Evolutionary conservation across 768 basidiomycete species (phyloP).

Genomic region (Mrakia blollopis): DNA sequence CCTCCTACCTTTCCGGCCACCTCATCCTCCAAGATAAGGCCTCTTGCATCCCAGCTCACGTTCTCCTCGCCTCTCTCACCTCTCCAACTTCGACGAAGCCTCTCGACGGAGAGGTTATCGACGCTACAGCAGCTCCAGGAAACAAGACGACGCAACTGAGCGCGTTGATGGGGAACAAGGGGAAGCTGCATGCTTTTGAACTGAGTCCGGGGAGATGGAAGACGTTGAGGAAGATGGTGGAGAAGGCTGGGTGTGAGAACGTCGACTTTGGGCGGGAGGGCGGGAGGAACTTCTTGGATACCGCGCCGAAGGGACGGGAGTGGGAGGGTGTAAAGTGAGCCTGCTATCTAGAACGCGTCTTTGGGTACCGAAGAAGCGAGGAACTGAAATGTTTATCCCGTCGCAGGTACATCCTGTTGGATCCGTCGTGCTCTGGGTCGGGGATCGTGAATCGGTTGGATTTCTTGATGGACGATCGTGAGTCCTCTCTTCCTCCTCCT

Average conservation of each 20-base stretch:
- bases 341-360: neutral
- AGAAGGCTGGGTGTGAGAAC: conserved; percentile 71
- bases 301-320: conserved; percentile 61
- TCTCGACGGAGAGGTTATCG: conserved; percentile 57
- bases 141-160: conserved; percentile 96
- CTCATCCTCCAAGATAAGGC: conserved; percentile 96
- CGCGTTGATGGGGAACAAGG: conserved; percentile 67
- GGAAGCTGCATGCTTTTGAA: conserved; percentile 76
- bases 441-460: conserved; percentile 88
- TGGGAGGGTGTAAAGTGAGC: conserved; percentile 71
- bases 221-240: conserved; percentile 78
- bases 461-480: conserved; percentile 70
- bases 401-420: conserved; percentile 60
- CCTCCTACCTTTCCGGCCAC: conserved; percentile 53
- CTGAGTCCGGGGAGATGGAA: conserved; percentile 72
- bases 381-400: neutral
- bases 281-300: conserved; percentile 61
- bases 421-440: conserved; percentile 94
- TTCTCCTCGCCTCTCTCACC: conserved; percentile 49
- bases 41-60: conserved; percentile 87
- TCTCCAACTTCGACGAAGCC: neutral
- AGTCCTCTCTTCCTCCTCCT: conserved; percentile 33
- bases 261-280: neutral
- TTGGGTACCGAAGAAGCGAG: neutral
- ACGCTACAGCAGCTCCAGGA: conserved; percentile 93